Evolutionary conservation across 805 yeast genomes (phyloP).

Genomic region (Sporopachydermia lactativora): DNA sequence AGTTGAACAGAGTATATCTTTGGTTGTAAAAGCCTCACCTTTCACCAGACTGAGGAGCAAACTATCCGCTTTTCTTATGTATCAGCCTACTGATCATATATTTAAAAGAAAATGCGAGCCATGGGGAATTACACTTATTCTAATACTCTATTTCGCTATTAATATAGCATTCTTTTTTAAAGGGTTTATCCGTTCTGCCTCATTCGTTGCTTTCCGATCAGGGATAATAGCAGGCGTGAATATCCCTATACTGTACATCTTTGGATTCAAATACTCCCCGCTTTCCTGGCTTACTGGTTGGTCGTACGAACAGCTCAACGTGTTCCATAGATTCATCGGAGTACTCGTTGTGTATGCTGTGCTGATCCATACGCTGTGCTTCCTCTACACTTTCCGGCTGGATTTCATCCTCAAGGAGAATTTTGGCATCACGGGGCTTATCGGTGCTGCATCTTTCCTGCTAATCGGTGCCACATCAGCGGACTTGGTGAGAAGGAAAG

Average conservation of each 20-base stretch:
- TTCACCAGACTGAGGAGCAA: constrained; percentile 1
- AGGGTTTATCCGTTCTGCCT: constrained; percentile 4
- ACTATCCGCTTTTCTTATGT: constrained; percentile 5
- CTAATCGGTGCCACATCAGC: constrained; percentile 10
- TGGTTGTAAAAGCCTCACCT: neutral
- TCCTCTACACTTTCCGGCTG: constrained; percentile 9
- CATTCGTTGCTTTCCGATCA: constrained; percentile 11
- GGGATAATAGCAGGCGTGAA: constrained; percentile 12
- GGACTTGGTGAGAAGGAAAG: constrained; percentile 5
- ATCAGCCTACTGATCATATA: constrained; percentile 8
- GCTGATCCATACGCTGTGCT: constrained; percentile 9
- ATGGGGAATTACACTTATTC: constrained; percentile 6
- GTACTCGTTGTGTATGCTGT: constrained; percentile 7
- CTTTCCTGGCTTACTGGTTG: constrained; percentile 22
- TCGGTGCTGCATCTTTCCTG: constrained; percentile 10
- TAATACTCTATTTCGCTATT: constrained; percentile 5
- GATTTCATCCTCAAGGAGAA: constrained; percentile 9
- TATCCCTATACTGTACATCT: constrained; percentile 12
- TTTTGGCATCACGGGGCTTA: constrained; percentile 11
- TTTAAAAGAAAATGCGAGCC: constrained; percentile 5
- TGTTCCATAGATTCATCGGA: constrained; percentile 27
- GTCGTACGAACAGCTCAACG: constrained; percentile 30
- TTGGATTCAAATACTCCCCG: constrained; percentile 14
- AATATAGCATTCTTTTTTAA: constrained; percentile 7
- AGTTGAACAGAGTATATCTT: neutral